Conservation (phyloP, 2,329 filamentous ascomycete genomes). For the Colletotrichum aenigma region DNA sequence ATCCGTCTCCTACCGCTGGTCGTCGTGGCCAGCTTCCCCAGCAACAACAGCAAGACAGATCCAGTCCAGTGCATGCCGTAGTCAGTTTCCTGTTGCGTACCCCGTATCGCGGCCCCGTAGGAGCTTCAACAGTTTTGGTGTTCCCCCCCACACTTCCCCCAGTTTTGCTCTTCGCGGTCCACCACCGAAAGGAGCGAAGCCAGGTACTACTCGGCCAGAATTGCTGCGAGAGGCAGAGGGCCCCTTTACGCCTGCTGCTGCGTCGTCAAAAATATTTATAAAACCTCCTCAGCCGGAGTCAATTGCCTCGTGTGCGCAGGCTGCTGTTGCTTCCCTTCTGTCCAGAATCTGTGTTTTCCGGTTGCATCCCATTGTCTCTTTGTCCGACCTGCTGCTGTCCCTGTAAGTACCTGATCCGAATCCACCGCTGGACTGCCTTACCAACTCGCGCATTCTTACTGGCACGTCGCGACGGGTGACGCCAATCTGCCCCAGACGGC, state of each 20-base stretch:
- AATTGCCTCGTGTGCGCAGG: not conserved
- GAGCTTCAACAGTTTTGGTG: constrained; percentile 1
- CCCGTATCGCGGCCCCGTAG: not conserved
- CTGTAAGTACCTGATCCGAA: not conserved
- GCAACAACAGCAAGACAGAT: not conserved
- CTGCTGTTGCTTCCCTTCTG: not conserved
- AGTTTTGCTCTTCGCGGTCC: constrained; percentile 14
- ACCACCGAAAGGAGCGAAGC: constrained; percentile 15
- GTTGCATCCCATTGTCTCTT: not conserved
- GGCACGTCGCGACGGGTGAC: constrained; percentile 6
- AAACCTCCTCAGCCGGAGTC: not conserved
- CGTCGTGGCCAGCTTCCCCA: not conserved
- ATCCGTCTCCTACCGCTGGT: not conserved
- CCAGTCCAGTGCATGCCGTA: not conserved
- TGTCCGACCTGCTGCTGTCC: not conserved
- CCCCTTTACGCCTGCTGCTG: not conserved
- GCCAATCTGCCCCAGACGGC: constrained; percentile 15
- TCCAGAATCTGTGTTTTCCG: not conserved
- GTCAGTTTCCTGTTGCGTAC: not conserved
- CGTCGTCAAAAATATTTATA: not conserved
- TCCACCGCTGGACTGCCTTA: not conserved
- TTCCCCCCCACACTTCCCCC: constrained; percentile 18
- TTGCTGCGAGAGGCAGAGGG: constrained; percentile 13
- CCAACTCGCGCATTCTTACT: constrained; percentile 18
- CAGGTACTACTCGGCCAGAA: constrained; percentile 19